These are phyloP conservation scores for Candida wancherniae DNA, from an alignment of 805 yeast species.

Conservation along the genomic window DNA sequence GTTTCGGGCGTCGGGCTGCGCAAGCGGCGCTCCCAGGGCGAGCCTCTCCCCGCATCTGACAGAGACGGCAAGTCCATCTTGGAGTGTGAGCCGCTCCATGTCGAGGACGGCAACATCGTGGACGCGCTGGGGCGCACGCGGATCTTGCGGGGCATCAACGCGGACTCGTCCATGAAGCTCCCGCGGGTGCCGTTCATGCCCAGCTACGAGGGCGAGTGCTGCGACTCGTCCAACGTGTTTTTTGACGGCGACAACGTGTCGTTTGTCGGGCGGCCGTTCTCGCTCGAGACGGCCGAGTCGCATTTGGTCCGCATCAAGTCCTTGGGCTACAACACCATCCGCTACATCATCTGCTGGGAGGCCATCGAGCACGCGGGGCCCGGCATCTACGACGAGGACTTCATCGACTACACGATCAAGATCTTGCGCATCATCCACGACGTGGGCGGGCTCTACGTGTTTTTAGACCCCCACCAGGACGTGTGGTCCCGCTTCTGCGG, in stretches of 20 bases:
- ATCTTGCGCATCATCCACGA: slow-evolving; percentile 52
- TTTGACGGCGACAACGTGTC: slow-evolving; percentile 70
- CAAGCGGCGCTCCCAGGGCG: slow-evolving; percentile 16
- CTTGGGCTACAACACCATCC: slow-evolving; percentile 76
- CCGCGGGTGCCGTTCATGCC: slow-evolving; percentile 56
- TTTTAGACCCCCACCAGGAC: slow-evolving; percentile 89
- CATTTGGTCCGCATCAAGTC: slow-evolving; percentile 69
- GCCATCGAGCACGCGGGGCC: slow-evolving; percentile 89
- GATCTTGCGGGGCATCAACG: slow-evolving; percentile 71
- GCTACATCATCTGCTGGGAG: slow-evolving; percentile 86
- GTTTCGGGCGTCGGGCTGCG: slow-evolving; percentile 25
- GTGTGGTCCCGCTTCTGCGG: slow-evolving; percentile 88
- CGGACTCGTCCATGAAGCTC: slow-evolving; percentile 69
- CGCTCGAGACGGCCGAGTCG: slow-evolving; percentile 61
- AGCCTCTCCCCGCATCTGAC: slow-evolving; percentile 8
- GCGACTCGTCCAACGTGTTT: slow-evolving; percentile 41
- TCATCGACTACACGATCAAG: slow-evolving; percentile 62
- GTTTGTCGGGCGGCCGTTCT: slow-evolving; percentile 81
- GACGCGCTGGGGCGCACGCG: slow-evolving; percentile 56
- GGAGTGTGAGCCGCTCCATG: slow-evolving; percentile 20
- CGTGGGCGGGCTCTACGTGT: slow-evolving; percentile 72
- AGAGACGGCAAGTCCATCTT: slow-evolving; percentile 8
- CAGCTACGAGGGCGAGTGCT: slow-evolving; percentile 35
- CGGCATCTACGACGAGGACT: slow-evolving; percentile 72
- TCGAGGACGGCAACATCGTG: slow-evolving; percentile 56